Percentiles rank a stretch among this genome's conserved stretches.
These are phyloP conservation scores for Corchorus olitorius DNA, from an alignment of 345 rosid genomes.

Conservation along the genomic window DNA sequence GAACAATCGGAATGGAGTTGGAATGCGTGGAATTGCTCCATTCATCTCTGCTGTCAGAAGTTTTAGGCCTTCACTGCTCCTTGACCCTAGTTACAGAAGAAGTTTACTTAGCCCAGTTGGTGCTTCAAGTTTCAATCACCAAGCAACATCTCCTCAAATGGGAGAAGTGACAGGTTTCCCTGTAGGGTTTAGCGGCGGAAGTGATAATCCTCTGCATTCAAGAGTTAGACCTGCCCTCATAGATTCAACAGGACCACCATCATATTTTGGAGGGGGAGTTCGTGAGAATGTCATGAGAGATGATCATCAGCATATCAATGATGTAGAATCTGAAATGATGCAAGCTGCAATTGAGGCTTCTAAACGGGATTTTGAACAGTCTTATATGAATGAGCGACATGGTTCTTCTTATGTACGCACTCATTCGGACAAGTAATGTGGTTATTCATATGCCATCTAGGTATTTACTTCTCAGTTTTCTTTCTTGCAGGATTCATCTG, in stretches of 20 bases:
- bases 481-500: slow-evolving; percentile 51
- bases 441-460: slow-evolving; percentile 14
- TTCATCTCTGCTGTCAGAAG: slow-evolving; percentile 65
- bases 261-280: slow-evolving; percentile 32
- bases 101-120: slow-evolving; percentile 54
- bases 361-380: slow-evolving; percentile 47
- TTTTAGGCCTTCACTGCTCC: slow-evolving; percentile 73
- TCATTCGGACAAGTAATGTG: slow-evolving; percentile 21
- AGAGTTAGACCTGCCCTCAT: slow-evolving; percentile 37
- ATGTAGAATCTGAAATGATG: slow-evolving; percentile 74
- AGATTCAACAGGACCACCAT: slow-evolving; percentile 33
- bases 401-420: slow-evolving; percentile 22
- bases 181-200: slow-evolving; percentile 31
- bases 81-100: slow-evolving; percentile 76
- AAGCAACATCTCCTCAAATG: slow-evolving; percentile 30
- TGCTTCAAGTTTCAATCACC: slow-evolving; percentile 39
- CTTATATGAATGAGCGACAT: slow-evolving; percentile 21
- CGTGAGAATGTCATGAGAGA: slow-evolving; percentile 37
- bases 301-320: slow-evolving; percentile 32
- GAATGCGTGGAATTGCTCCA: slow-evolving; percentile 47
- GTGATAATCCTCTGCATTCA: slow-evolving; percentile 42
- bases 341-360: slow-evolving; percentile 86
- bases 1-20: slow-evolving; percentile 37
- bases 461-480: neutral
- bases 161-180: slow-evolving; percentile 44